Evolutionary conservation across 2,329 filamentous ascomycete genomes (phyloP), one percentile per base, ranked within the genome.

Genomic region (Apiospora arundinis): DNA sequence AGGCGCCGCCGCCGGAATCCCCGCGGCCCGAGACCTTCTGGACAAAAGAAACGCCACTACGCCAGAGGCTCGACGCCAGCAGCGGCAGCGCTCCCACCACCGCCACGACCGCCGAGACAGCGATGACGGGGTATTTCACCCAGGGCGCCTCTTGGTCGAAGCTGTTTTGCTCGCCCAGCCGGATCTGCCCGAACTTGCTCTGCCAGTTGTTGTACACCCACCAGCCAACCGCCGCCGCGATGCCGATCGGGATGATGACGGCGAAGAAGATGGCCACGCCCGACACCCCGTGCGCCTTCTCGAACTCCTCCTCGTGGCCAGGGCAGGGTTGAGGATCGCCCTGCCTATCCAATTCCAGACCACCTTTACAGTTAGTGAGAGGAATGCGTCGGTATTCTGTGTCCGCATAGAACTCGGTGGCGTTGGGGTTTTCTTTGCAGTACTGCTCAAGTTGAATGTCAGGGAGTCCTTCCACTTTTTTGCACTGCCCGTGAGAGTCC

Each of bases 381-480:
- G 95, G 95, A 71, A 99, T 93, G 71, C 92, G 92, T 69, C 96
- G 93, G 84, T 97, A 98, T 66, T 95, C 95, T 0, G 94, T 96
- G 7, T 93, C 91, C 74, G 95, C 91, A 84, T 90, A 96, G 84
- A 92, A 99, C 78, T 96, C 92, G 42, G 90, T 82, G n/a, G 84
- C 87, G 40, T 93, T 89, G 0, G 93, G 90, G 76, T 98, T 82
- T 67, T 85, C 83, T 69, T 81, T 80, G 80, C 89, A 91, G 82
- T 84, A 87, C 72, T 87, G 82, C 71, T 83, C 78, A 11, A 84
- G 85, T 42, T 86, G 83, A 16, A 87, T 77, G 16, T 93, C 91
- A 12, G 88, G 74, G 52, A 95, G 89, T 18, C 95, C 95, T 0
- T 88, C 81, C 1, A 98, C 94, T 16, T 97, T 89, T 6, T 82